Evolutionary conservation across 1,284 basidiomycete species (phyloP).

Genomic region (Rhodotorula sp.): DNA sequence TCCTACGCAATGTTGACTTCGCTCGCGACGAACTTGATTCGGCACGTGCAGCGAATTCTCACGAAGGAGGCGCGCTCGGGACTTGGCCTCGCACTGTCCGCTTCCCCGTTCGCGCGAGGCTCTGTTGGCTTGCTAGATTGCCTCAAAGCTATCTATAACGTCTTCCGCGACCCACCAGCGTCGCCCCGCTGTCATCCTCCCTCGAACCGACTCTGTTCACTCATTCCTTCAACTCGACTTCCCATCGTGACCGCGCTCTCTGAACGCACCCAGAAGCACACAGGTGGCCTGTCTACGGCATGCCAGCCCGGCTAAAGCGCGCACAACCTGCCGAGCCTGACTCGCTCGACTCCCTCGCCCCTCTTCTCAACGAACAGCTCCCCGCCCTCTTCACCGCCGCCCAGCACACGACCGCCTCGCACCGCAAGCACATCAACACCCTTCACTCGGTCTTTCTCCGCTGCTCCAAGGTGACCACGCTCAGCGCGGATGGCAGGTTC

Average conservation of each 20-base stretch:
- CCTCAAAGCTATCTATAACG: too few relatives aligned
- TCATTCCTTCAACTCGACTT: not conserved
- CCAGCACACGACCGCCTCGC: constrained; percentile 78
- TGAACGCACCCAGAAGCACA: too few relatives aligned
- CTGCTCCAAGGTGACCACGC: constrained; percentile 61
- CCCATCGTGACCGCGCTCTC: too few relatives aligned
- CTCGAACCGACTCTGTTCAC: too few relatives aligned
- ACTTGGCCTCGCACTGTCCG: too few relatives aligned
- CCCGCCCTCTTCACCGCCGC: constrained; percentile 66
- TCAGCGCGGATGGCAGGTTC: constrained; percentile 56
- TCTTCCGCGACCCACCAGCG: too few relatives aligned
- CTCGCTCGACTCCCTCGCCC: constrained; percentile 13
- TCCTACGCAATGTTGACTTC: not conserved
- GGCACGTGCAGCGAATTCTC: too few relatives aligned
- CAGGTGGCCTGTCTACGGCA: not conserved
- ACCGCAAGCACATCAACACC: constrained; percentile 85
- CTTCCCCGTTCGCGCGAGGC: too few relatives aligned
- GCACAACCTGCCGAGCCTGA: constrained; percentile 3
- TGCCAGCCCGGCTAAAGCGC: constrained; percentile 13
- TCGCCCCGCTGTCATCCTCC: too few relatives aligned
- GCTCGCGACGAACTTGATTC: too few relatives aligned
- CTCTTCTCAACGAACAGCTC: constrained; percentile 20
- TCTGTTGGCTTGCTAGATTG: too few relatives aligned
- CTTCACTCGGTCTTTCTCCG: constrained; percentile 78
- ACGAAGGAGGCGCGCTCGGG: too few relatives aligned